Base-by-base conservation (phyloP, 1,139 yeast genomes). In the Torulaspora pretoriensis region DNA sequence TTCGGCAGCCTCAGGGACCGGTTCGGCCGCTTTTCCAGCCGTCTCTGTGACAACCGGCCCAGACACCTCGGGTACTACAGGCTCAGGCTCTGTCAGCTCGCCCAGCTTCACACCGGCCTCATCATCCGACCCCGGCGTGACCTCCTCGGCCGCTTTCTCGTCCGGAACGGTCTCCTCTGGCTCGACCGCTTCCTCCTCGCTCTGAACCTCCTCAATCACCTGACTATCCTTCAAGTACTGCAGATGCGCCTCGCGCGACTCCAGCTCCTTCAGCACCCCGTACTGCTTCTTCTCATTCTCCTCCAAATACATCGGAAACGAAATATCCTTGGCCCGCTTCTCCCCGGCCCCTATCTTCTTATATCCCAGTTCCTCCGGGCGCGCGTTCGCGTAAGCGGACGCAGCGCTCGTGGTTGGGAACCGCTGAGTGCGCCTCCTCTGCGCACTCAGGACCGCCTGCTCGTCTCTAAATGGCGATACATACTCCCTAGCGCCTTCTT, bases 341-440 rank as follows among this genome's bases (percentile, higher is more conserved):
- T 52, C 46, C 4, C 45, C 43, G 32, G 51, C 51, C 26, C 44
- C 50, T 6, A 56, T 35, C 24, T 47, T 54, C 23, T 50, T 54
- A 45, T 51, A 59, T 29, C 63, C 64, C 32, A 57, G 35, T 35
- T 57, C 55, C 14, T 45, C 51, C 16, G 55, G 52, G 33, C 44
- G 40, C 33, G 43, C 46, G 38, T 38, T 40, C 24, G 48, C 49
- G 35, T 46, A 55, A 22, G 48, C 51, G 3, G 57, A 53, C 6
- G 57, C 53, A 4, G 62, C 62, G 33, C 60, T 53, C 8, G 53
- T 50, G 4, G 62, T 59, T 5, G 65, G 64, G 37, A 46, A 53
- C 39, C 52, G 38, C 43, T 47, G 42, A 32, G 52, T 46, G 30
- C 54, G 51, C 19, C 46, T 43, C n/a, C 53, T 45, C 48, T 58